Evolutionary conservation across 306 rosid species (phyloP).

Genomic region (Alnus rubra): DNA sequence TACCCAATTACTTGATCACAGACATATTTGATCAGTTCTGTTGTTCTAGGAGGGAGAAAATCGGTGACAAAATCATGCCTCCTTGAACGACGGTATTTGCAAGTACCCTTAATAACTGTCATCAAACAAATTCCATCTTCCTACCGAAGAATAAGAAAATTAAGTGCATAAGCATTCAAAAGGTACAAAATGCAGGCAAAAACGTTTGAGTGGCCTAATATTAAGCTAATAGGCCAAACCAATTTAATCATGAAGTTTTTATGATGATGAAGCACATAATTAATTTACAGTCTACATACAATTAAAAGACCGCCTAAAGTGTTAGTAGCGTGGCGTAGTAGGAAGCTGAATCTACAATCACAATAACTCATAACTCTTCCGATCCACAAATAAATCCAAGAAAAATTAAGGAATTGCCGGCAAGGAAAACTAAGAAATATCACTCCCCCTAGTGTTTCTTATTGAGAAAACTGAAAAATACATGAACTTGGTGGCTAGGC

Average conservation of each 20-base stretch:
- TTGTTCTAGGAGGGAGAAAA: conserved; percentile 73
- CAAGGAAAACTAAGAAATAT: no score
- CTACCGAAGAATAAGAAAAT: conserved; percentile 35
- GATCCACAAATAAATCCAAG: no score
- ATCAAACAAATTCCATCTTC: conserved; percentile 80
- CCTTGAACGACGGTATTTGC: conserved; percentile 70
- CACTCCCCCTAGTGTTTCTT: no score
- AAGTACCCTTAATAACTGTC: conserved; percentile 76
- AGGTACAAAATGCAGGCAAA: neutral
- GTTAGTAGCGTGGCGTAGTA: neutral
- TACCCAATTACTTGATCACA: conserved; percentile 66
- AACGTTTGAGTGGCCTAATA: neutral
- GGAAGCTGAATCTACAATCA: no score
- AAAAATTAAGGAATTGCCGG: no score
- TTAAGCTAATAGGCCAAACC: neutral
- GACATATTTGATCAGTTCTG: conserved; percentile 55
- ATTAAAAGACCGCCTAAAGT: neutral
- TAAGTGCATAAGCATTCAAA: neutral
- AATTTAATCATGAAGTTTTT: neutral
- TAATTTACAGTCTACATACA: neutral
- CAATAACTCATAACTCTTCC: no score
- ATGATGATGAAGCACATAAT: neutral
- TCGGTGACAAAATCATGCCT: conserved; percentile 55
- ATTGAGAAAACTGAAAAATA: no score
- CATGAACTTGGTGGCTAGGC: no score